A percentile compares a stretch with the other conserved stretches of the same genome.
phyloP scores from a whole-genome alignment of 2,329 filamentous ascomycete genomes.

The Byssoonygena ceratinophila region DNA sequence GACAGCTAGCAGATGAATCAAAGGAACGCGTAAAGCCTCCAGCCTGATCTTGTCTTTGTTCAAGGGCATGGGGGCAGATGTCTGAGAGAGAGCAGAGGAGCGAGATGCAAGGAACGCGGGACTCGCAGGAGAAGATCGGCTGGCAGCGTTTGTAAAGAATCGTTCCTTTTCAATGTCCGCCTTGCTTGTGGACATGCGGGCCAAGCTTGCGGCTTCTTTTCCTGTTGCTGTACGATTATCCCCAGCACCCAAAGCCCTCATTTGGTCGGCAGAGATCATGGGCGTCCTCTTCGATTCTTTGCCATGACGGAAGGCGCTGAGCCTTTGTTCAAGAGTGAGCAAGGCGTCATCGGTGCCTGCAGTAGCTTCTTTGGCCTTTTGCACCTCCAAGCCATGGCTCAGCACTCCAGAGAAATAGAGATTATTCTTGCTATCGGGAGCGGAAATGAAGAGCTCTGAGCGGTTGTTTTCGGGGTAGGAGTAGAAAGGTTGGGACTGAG shows the following conservation, averaged over 20 bases:
- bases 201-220: slow-evolving; percentile 23
- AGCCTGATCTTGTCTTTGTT: slow-evolving; percentile 31
- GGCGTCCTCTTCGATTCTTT: slow-evolving; percentile 50
- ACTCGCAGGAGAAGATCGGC: slow-evolving; percentile 34
- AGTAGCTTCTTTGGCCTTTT: slow-evolving; percentile 45
- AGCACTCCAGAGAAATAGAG: slow-evolving; percentile 48
- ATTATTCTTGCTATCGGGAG: slow-evolving; percentile 32
- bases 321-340: slow-evolving; percentile 48
- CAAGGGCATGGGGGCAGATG: slow-evolving; percentile 34
- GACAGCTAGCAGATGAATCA: slow-evolving; percentile 46
- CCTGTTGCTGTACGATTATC: slow-evolving; percentile 25
- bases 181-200: slow-evolving; percentile 29
- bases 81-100: slow-evolving; percentile 32
- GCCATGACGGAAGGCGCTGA: slow-evolving; percentile 49
- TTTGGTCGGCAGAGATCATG: slow-evolving; percentile 31
- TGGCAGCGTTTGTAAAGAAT: slow-evolving; percentile 30
- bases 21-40: slow-evolving; percentile 37
- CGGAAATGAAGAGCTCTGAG: slow-evolving; percentile 48
- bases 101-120: slow-evolving; percentile 31
- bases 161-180: slow-evolving; percentile 35
- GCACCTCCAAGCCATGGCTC: slow-evolving; percentile 47
- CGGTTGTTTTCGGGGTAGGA: slow-evolving; percentile 44
- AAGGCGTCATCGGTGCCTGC: slow-evolving; percentile 50
- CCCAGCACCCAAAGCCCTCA: slow-evolving; percentile 29
- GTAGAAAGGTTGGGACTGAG: slow-evolving; percentile 46